Percentiles rank a stretch among this genome's conserved stretches.
Conservation (phyloP, 176 grass and related monocot species). For the Bothriochloa decipiens region DNA sequence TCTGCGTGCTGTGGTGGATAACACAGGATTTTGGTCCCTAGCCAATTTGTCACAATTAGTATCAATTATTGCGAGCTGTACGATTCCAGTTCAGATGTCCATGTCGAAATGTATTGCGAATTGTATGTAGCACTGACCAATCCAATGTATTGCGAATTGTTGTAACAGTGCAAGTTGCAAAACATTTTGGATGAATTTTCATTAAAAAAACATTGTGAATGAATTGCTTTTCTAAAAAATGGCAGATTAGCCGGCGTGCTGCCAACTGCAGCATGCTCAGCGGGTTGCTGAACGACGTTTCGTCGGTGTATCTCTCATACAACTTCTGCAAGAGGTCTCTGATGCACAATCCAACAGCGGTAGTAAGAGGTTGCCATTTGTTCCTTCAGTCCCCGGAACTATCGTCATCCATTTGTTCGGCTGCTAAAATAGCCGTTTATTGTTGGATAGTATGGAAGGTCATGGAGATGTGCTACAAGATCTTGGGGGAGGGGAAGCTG, state of each 20-base stretch:
- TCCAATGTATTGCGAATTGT: too few species aligned
- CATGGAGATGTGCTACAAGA: conserved; percentile 81
- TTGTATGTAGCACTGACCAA: background rate
- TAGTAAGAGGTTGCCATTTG: conserved; percentile 62
- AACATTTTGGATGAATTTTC: too few species aligned
- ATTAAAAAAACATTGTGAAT: conserved; percentile 9
- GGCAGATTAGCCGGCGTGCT: conserved; percentile 60
- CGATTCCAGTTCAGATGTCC: background rate
- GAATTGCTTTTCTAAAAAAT: background rate
- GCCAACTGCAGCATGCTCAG: conserved; percentile 64
- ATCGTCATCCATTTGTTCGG: background rate
- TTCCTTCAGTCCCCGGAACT: background rate
- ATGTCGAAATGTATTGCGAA: background rate
- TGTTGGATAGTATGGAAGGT: conserved; percentile 82
- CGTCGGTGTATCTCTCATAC: conserved; percentile 74
- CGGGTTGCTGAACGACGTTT: conserved; percentile 63
- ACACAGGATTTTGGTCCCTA: background rate
- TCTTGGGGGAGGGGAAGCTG: conserved; percentile 78
- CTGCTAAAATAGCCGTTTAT: background rate
- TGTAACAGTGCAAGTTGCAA: background rate
- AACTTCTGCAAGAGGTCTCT: conserved; percentile 79
- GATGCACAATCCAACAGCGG: conserved; percentile 60
- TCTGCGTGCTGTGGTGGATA: too few species aligned
- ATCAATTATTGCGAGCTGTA: background rate
- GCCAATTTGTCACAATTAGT: background rate